Evolutionary conservation across 805 yeast genomes (phyloP).

Genomic region (Metschnikowia noctiluminum): DNA sequence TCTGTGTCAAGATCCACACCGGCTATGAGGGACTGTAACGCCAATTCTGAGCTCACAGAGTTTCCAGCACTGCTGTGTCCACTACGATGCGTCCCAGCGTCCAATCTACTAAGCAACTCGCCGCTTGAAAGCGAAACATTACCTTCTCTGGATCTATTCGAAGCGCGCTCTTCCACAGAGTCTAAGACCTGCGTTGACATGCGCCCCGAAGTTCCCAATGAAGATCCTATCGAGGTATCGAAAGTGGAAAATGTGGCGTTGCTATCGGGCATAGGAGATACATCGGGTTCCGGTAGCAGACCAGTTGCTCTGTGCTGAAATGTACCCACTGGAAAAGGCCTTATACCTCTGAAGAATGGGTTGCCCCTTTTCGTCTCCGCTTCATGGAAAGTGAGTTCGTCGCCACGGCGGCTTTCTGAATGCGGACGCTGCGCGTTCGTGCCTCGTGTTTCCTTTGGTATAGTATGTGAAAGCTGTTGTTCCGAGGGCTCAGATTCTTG

Average conservation of each 20-base stretch:
- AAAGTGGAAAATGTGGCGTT: background rate
- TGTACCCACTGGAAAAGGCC: background rate
- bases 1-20: slow-evolving; percentile 26
- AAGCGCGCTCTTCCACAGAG: slow-evolving; percentile 1
- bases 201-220: background rate
- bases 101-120: slow-evolving; percentile 15
- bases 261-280: background rate
- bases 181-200: slow-evolving; percentile 4
- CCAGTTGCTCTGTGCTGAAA: background rate
- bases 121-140: slow-evolving; percentile 21
- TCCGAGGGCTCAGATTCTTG: background rate
- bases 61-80: background rate
- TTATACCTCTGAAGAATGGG: background rate
- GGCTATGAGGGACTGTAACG: slow-evolving; percentile 22
- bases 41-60: slow-evolving; percentile 4
- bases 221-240: background rate
- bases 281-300: slow-evolving; percentile 6
- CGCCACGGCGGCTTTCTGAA: background rate
- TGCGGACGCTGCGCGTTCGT: background rate
- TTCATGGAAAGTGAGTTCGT: background rate
- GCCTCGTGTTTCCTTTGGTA: background rate
- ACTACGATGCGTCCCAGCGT: background rate
- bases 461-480: background rate
- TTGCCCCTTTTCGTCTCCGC: background rate
- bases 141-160: background rate